Evolutionary conservation across 306 rosid species (phyloP).

Genomic region (Quercus glauca): DNA sequence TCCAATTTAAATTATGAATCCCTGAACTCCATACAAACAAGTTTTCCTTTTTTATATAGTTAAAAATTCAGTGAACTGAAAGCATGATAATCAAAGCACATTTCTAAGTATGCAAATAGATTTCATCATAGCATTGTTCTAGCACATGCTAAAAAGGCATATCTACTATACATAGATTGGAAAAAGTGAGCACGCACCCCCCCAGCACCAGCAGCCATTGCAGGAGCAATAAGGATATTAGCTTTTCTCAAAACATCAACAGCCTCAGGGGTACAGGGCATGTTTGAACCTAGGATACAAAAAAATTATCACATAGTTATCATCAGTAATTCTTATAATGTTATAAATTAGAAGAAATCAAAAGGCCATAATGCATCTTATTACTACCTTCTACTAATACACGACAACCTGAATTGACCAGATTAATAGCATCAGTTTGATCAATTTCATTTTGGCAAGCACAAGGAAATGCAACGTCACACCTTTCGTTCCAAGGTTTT

Average conservation of each 20-base stretch:
- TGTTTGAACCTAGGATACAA: slow-evolving; percentile 74
- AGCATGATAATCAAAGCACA: not conserved
- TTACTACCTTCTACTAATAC: slow-evolving; percentile 85
- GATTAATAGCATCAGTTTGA: slow-evolving; percentile 83
- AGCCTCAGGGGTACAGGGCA: slow-evolving; percentile 94
- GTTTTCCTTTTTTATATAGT: not conserved
- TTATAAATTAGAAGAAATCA: slow-evolving; percentile 1
- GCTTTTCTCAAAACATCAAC: slow-evolving; percentile 88
- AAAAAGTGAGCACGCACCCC: slow-evolving; percentile 67
- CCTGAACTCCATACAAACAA: slow-evolving; percentile 4
- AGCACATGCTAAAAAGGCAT: slow-evolving; percentile 2
- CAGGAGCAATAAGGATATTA: slow-evolving; percentile 88
- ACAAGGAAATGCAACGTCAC: slow-evolving; percentile 95
- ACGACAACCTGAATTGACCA: slow-evolving; percentile 90
- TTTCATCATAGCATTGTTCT: not conserved
- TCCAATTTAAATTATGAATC: not conserved
- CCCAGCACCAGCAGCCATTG: slow-evolving; percentile 99
- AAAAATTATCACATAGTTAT: slow-evolving; percentile 13
- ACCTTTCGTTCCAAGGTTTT: slow-evolving; percentile 95
- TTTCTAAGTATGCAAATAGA: not conserved
- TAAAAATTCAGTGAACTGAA: not conserved
- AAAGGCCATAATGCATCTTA: slow-evolving; percentile 14
- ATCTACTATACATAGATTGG: slow-evolving; percentile 12
- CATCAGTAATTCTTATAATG: slow-evolving; percentile 13
- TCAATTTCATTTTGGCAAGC: slow-evolving; percentile 93